Percentiles rank a stretch among this genome's conserved stretches.
phyloP scores from a whole-genome alignment of 2,329 filamentous ascomycete genomes.

The Penicillium decumbens region DNA sequence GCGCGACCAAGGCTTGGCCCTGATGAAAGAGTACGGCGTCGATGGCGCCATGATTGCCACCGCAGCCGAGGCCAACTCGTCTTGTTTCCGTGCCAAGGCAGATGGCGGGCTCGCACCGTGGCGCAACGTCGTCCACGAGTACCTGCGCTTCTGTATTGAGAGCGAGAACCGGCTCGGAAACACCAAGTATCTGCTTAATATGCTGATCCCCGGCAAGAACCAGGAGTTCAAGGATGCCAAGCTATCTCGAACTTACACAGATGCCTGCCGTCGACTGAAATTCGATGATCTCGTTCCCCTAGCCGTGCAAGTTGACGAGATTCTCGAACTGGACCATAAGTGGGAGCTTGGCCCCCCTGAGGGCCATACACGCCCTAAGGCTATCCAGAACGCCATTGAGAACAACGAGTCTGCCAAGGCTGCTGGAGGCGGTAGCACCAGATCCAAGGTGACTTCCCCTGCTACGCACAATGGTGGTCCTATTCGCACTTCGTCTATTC shows the following conservation, averaged over 20 bases:
- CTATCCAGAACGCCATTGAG: conserved; percentile 32
- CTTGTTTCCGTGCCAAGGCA: conserved; percentile 67
- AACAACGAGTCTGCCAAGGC: conserved; percentile 36
- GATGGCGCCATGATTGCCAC: conserved; percentile 98
- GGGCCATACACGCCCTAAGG: conserved; percentile 21
- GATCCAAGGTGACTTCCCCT: conserved; percentile 24
- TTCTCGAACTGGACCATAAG: conserved; percentile 41
- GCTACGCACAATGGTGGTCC: conserved; percentile 27
- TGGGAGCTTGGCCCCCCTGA: conserved; percentile 19
- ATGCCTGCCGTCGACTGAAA: conserved; percentile 62
- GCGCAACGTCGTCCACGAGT: conserved; percentile 71
- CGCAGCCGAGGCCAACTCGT: conserved; percentile 83
- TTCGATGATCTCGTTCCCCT: conserved; percentile 59
- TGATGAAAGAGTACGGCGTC: conserved; percentile 75
- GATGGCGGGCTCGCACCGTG: conserved; percentile 70
- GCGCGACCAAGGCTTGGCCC: conserved; percentile 64
- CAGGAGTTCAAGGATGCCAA: conserved; percentile 59
- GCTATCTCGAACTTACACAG: conserved; percentile 64
- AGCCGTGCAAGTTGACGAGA: conserved; percentile 63
- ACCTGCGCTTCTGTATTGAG: conserved; percentile 66
- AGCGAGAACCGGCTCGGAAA: conserved; percentile 86
- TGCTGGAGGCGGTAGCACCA: conserved; percentile 28
- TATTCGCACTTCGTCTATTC: conserved; percentile 33
- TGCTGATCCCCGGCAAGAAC: conserved; percentile 79
- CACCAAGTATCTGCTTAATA: conserved; percentile 83